Evolutionary conservation across 768 basidiomycete genomes (phyloP).

Genomic region (Suillus plorans): DNA sequence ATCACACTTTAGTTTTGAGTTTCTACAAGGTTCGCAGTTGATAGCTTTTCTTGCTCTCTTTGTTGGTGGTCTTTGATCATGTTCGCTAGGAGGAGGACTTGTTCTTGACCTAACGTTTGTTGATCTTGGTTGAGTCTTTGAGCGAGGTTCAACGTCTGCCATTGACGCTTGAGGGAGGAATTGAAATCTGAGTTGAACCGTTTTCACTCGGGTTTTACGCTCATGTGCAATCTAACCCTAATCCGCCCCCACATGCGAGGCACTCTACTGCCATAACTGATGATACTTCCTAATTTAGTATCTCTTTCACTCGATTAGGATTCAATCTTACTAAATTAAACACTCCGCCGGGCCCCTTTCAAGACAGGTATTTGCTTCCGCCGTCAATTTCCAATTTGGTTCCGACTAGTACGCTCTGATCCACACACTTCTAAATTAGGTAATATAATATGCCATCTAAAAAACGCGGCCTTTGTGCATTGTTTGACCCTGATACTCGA

Average conservation of each 20-base stretch:
- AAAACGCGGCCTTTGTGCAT: background rate
- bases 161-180: background rate
- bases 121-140: slow-evolving; percentile 1
- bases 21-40: slow-evolving; percentile 86
- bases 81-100: slow-evolving; percentile 47
- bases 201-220: slow-evolving; percentile 3
- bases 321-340: background rate
- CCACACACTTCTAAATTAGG: background rate
- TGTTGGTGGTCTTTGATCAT: slow-evolving; percentile 65
- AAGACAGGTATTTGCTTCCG: background rate
- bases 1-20: slow-evolving; percentile 88
- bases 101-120: slow-evolving; percentile 48
- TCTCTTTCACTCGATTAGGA: background rate
- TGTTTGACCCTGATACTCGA: background rate
- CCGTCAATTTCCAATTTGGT: slow-evolving; percentile 1
- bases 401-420: background rate
- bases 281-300: background rate
- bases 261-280: background rate
- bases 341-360: slow-evolving; percentile 1
- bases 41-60: slow-evolving; percentile 87
- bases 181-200: background rate
- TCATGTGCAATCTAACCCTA: slow-evolving; percentile 4
- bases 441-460: background rate
- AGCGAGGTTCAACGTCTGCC: background rate
- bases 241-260: slow-evolving; percentile 4